Conservation (phyloP, 2,329 filamentous ascomycete genomes). For the Chrysoporthe cubensis region DNA sequence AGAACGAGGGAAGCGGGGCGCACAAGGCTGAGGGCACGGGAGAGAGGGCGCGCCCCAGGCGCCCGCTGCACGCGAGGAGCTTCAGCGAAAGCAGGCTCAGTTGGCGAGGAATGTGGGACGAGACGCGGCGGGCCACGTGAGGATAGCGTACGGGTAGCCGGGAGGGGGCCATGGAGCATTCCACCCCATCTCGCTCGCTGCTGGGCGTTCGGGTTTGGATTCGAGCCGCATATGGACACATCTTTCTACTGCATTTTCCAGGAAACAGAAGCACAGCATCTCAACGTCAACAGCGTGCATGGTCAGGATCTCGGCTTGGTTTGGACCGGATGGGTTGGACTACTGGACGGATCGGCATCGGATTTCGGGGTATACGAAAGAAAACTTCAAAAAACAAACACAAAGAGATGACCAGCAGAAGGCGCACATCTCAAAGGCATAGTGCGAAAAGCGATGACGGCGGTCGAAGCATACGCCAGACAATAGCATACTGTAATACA, state of each 20-base stretch:
- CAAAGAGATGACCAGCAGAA: not conserved
- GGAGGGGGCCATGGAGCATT: not conserved
- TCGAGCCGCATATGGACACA: not conserved
- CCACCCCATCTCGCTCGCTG: not conserved
- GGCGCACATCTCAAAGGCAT: not conserved
- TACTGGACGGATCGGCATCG: not conserved
- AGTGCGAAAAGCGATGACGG: not conserved
- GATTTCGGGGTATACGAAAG: not conserved
- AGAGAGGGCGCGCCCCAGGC: not conserved
- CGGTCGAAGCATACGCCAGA: not conserved
- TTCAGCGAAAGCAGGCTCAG: not conserved
- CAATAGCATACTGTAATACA: conserved; percentile 5
- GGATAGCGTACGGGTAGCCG: not conserved
- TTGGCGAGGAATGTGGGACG: conserved; percentile 8
- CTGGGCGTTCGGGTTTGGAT: not conserved
- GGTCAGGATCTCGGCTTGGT: not conserved
- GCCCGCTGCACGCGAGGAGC: conserved; percentile 1
- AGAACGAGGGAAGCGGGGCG: not conserved
- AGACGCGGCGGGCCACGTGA: conserved; percentile 1
- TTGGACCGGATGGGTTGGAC: not conserved
- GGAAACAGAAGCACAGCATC: not conserved
- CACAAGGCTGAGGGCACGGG: not conserved
- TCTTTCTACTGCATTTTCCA: not conserved
- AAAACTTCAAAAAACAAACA: not conserved
- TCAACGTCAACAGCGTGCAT: not conserved